Evolutionary conservation across 1,284 basidiomycete species (phyloP), one percentile per base, ranked within the genome.

Genomic region (Cryptococcus deneoformans): DNA sequence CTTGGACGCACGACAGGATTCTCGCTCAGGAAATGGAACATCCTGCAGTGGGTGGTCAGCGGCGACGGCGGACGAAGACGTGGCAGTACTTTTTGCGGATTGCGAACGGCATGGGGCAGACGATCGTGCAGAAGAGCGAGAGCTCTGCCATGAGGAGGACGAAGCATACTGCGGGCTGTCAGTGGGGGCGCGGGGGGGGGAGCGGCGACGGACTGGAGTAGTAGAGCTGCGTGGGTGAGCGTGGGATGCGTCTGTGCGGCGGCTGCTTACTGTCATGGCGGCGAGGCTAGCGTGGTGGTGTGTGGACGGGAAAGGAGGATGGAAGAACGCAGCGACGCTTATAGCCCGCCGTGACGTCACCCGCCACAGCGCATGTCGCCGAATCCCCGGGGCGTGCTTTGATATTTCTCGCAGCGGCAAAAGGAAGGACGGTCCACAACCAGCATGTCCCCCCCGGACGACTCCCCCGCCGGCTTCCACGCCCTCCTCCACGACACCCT

Each of bases 401-500:
- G 29, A 29, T 29, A 29, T 29, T 29, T 29, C 20, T 20, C 20
- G 20, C 20, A 20, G 20, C 20, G 20, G 20, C 20, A 20, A 20
- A 20, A 20, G 20, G 20, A 29, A 29, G 29, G 29, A 5, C 5
- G 29, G 5, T 29, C 29, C 29, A 29, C 29, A 29, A 3, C 3
- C 29, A 29, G 3, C 29, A 29, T 29, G 29, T 29, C 29, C 29
- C 29, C 29, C 29, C 29, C 29, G 3, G 29, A 20, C 20, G 20
- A 20, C 20, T 20, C 29, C 29, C 29, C 24, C 66, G 60, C 66
- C 89, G 83, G 84, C 54, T 93, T 93, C 68, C 89, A 92, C 77
- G 74, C 82, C 43, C 81, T 86, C 49, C 79, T 95, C 58, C 88
- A 88, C 72, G 85, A 89, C 67, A 84, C 90, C 43, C 86, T 95